A percentile compares a stretch with the other conserved stretches of the same genome.
Conservation (phyloP, 306 rosid species). For the Begonia masoniana region DNA sequence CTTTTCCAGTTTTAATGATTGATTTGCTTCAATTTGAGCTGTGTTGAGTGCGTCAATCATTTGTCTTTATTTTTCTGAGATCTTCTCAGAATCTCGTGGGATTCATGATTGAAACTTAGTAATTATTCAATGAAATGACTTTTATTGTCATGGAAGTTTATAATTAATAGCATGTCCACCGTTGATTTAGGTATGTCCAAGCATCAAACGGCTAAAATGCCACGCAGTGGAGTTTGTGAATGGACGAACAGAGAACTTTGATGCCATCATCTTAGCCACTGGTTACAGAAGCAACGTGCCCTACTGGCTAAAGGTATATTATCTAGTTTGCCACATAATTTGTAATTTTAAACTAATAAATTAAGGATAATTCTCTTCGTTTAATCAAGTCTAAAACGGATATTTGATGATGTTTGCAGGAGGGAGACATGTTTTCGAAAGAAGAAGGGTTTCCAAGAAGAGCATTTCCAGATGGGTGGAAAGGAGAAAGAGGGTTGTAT, state of each 20-base stretch:
- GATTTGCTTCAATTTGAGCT: neutral
- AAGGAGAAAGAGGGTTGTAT: slow-evolving; percentile 71
- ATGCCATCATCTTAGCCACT: slow-evolving; percentile 84
- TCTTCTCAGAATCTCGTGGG: neutral
- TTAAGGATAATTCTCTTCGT: neutral
- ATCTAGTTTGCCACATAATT: neutral
- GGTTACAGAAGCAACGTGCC: slow-evolving; percentile 99
- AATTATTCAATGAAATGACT: too few relatives aligned
- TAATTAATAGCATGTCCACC: neutral
- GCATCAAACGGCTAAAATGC: slow-evolving; percentile 62
- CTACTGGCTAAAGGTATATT: slow-evolving; percentile 78
- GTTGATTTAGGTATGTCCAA: slow-evolving; percentile 52
- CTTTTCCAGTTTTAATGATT: neutral
- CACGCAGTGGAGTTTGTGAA: slow-evolving; percentile 57
- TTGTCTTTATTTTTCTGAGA: neutral
- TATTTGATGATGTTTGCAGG: slow-evolving; percentile 23
- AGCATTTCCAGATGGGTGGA: slow-evolving; percentile 92
- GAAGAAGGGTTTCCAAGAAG: slow-evolving; percentile 68
- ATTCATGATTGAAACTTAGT: neutral
- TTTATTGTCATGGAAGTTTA: neutral
- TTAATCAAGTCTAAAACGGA: neutral
- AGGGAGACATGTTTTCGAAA: slow-evolving; percentile 64
- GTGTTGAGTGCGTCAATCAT: neutral
- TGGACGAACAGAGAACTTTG: slow-evolving; percentile 55
- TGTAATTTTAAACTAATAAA: neutral